phyloP scores from a whole-genome alignment of 148 eudicot species.

The Vaccinium darrowii region DNA sequence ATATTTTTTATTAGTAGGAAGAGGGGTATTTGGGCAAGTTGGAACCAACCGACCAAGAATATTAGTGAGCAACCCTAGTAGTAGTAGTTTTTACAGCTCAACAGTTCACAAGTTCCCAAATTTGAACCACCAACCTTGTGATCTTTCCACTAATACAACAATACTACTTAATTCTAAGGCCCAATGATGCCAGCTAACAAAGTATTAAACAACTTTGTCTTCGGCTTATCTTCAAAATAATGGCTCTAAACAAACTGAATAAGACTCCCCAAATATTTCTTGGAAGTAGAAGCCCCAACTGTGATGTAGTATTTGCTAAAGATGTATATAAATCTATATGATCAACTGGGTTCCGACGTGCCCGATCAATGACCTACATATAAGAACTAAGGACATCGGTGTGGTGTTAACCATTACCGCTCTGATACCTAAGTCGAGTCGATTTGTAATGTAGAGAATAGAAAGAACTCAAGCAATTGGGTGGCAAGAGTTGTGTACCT shows the following conservation, averaged over 20 bases:
- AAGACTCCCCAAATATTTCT: no score
- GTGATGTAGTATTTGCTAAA: background rate
- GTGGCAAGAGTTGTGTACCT: no score
- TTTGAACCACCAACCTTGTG: background rate
- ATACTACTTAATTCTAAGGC: background rate
- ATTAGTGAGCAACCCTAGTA: background rate
- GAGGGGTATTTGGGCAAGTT: background rate
- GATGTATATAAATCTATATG: background rate
- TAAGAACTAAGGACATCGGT: no score
- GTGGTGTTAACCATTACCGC: no score
- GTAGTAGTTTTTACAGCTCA: background rate
- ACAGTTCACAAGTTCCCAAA: background rate
- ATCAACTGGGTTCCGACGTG: no score
- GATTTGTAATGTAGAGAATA: no score
- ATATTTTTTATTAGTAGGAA: background rate
- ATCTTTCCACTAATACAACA: background rate
- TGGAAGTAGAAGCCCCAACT: no score
- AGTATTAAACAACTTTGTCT: background rate
- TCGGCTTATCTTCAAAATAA: no score
- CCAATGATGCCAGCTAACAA: background rate
- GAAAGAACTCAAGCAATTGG: no score
- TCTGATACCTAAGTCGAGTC: no score
- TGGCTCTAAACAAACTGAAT: no score
- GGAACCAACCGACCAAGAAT: slow-evolving; percentile 1
- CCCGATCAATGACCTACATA: no score